These are phyloP conservation scores for Aegilops bicornis DNA, from an alignment of 176 grass and related monocot species.

Conservation along the genomic window DNA sequence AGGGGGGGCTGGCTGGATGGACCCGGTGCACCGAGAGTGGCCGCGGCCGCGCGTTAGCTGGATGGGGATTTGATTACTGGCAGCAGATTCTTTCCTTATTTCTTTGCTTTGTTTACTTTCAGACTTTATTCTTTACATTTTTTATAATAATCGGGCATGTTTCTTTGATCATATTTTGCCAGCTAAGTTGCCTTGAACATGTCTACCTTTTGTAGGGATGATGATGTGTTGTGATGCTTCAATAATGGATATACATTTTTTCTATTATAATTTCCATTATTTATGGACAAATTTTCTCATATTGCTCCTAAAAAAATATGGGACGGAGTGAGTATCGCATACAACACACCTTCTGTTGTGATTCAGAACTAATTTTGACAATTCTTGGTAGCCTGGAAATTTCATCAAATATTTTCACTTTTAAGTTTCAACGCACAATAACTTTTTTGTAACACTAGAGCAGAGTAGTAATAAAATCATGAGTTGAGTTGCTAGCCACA, in stretches of 20 bases:
- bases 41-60: background rate
- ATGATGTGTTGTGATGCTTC: too few relatives aligned
- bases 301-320: background rate
- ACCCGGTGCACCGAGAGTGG: slow-evolving; percentile 28
- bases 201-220: background rate
- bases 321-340: background rate
- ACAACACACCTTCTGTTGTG: background rate
- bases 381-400: background rate
- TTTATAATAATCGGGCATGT: background rate
- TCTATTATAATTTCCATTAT: background rate
- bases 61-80: background rate
- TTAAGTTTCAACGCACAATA: background rate
- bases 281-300: background rate
- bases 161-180: background rate
- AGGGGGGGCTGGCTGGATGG: background rate
- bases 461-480: background rate
- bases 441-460: background rate
- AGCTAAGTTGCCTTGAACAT: background rate
- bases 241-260: background rate
- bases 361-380: background rate
- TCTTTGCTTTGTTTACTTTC: background rate
- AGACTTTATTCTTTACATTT: background rate
- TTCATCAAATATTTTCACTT: background rate
- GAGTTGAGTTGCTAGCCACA: background rate
- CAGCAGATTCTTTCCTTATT: background rate